Evolutionary conservation across 2,329 filamentous ascomycete species (phyloP).

Genomic region (Thelonectria rubi): DNA sequence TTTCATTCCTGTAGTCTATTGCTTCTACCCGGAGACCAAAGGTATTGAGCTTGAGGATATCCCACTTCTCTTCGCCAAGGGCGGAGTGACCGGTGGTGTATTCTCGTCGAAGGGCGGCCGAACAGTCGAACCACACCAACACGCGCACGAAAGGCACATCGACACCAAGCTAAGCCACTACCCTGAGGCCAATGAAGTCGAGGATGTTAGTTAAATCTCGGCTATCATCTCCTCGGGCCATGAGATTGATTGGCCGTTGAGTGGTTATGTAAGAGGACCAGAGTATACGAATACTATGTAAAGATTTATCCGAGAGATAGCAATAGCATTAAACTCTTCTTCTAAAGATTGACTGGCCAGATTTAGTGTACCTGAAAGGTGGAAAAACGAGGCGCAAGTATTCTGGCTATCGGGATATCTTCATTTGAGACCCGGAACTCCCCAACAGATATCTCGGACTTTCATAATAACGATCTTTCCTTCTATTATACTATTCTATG

Average conservation of each 20-base stretch:
- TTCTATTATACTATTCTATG: not conserved
- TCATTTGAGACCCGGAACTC: too few species aligned
- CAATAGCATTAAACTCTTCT: too few species aligned
- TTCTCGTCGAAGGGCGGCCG: slow-evolving; percentile 18
- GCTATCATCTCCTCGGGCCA: not conserved
- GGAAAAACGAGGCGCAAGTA: too few species aligned
- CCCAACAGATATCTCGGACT: too few species aligned
- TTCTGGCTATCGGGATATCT: too few species aligned
- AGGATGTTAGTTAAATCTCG: slow-evolving; percentile 4
- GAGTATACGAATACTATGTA: too few species aligned
- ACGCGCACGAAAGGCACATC: slow-evolving; percentile 19
- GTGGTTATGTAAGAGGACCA: not conserved
- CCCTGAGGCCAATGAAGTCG: slow-evolving; percentile 12
- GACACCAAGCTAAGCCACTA: not conserved
- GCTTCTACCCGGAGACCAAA: slow-evolving; percentile 45
- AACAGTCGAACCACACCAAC: slow-evolving; percentile 20
- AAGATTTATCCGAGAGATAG: too few species aligned
- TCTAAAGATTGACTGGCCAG: too few species aligned
- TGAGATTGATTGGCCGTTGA: not conserved
- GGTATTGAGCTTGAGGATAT: slow-evolving; percentile 54
- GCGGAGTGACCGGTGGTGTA: slow-evolving; percentile 21
- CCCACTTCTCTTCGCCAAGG: slow-evolving; percentile 23
- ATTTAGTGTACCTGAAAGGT: too few species aligned
- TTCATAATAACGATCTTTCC: too few species aligned
- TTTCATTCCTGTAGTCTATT: slow-evolving; percentile 43